These are phyloP conservation scores for Ehretia macrophylla DNA, from an alignment of 257 asterid genomes.

Conservation along the genomic window DNA sequence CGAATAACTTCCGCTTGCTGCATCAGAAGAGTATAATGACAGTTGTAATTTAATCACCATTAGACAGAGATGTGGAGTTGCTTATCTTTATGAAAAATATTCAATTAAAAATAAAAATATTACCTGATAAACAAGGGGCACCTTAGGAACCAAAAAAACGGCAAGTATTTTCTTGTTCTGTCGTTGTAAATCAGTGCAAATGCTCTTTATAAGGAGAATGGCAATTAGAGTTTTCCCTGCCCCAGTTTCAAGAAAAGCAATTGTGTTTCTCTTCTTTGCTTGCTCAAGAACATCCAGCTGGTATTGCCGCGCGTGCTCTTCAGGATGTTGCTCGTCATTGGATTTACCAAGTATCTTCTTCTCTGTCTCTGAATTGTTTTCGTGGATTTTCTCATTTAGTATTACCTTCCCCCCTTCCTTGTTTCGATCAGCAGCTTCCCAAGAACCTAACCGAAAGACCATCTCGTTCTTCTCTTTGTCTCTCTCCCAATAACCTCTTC, in stretches of 20 bases:
- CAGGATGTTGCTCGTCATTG: constrained; percentile 39
- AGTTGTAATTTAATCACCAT: constrained; percentile 2
- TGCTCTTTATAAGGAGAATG: constrained; percentile 80
- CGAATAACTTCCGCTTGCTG: constrained; percentile 99
- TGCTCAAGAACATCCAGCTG: constrained; percentile 98
- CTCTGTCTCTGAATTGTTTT: constrained; percentile 30
- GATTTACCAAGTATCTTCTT: constrained; percentile 47
- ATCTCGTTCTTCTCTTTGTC: constrained; percentile 73
- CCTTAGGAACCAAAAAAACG: constrained; percentile 96
- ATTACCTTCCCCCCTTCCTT: constrained; percentile 38
- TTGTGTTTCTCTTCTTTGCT: constrained; percentile 84
- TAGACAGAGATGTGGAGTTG: background rate
- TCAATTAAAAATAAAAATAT: background rate
- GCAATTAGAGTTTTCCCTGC: constrained; percentile 98
- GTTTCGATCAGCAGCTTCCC: constrained; percentile 56
- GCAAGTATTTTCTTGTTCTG: constrained; percentile 81
- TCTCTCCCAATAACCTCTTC: constrained; percentile 91
- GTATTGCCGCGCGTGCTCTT: constrained; percentile 90
- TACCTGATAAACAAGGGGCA: constrained; percentile 99
- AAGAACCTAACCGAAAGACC: constrained; percentile 72
- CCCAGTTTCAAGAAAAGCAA: constrained; percentile 97
- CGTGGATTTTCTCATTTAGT: constrained; percentile 33
- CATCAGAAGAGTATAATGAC: constrained; percentile 14
- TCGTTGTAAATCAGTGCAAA: constrained; percentile 57
- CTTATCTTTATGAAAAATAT: background rate